A percentile compares a stretch with the other conserved stretches of the same genome.
Evolutionary conservation across 306 rosid species (phyloP).

Genomic region (Senna siamea): DNA sequence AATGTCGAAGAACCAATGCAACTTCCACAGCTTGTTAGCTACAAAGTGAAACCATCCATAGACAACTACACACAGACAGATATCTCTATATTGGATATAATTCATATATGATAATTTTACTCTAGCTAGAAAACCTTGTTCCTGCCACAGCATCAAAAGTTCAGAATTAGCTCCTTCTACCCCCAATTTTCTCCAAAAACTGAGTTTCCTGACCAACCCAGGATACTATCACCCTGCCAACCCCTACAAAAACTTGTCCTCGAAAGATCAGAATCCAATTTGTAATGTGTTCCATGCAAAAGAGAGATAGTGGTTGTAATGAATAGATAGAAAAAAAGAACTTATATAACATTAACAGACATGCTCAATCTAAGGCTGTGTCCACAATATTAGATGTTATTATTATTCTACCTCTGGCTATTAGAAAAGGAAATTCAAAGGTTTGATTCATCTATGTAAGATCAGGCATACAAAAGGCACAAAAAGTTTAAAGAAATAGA

Average conservation of each 20-base stretch:
- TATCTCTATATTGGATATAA: no score
- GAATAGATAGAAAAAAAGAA: not conserved
- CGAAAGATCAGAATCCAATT: constrained; percentile 22
- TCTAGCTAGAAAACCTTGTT: no score
- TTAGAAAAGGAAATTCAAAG: constrained; percentile 24
- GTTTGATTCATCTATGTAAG: constrained; percentile 5
- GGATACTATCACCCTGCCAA: not conserved
- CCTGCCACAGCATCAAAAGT: constrained; percentile 12
- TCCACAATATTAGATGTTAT: not conserved
- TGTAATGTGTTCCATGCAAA: not conserved
- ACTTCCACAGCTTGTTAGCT: constrained; percentile 3
- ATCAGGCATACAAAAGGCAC: not conserved
- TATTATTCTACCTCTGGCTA: not conserved
- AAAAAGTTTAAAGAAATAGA: not conserved
- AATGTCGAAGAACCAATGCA: constrained; percentile 10
- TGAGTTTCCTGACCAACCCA: not conserved
- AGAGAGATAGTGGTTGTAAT: constrained; percentile 9
- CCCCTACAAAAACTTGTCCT: constrained; percentile 17
- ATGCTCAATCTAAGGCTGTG: constrained; percentile 11
- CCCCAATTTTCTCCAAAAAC: not conserved
- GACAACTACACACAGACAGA: not conserved
- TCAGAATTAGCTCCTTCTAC: not conserved
- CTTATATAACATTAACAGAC: not conserved
- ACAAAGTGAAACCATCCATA: constrained; percentile 3
- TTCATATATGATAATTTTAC: no score